These are phyloP conservation scores for Terfezia claveryi DNA, from an alignment of 495 filamentous ascomycete species.

Conservation along the genomic window DNA sequence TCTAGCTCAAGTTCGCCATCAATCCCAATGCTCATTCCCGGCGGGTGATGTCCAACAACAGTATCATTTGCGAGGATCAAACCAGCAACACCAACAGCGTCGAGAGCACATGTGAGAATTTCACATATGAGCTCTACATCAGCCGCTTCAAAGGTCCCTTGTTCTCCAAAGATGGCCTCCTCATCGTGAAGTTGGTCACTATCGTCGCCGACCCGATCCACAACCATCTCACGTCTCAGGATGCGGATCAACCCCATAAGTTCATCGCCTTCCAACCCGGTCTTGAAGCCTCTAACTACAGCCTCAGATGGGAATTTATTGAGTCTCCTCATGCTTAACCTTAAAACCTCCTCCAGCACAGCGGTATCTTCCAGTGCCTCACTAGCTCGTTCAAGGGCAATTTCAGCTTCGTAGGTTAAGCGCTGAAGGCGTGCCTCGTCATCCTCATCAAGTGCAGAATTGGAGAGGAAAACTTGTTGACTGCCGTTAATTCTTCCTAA, in stretches of 20 bases:
- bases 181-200: neutral
- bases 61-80: slow-evolving; percentile 8
- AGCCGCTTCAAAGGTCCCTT: slow-evolving; percentile 5
- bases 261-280: slow-evolving; percentile 7
- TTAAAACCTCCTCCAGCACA: neutral
- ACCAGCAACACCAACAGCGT: slow-evolving; percentile 14
- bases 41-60: neutral
- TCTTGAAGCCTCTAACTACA: slow-evolving; percentile 6
- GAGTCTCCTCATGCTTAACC: slow-evolving; percentile 10
- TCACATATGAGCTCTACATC: slow-evolving; percentile 14
- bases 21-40: neutral
- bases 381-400: neutral
- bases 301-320: slow-evolving; percentile 7
- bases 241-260: slow-evolving; percentile 8
- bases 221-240: slow-evolving; percentile 12
- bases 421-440: neutral
- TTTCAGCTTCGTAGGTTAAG: neutral
- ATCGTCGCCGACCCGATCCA: neutral
- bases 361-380: neutral
- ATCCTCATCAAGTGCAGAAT: neutral
- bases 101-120: slow-evolving; percentile 10
- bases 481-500: neutral
- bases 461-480: neutral
- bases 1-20: neutral
- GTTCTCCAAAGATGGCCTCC: neutral